Evolutionary conservation across 345 rosid species (phyloP).

Genomic region (Pelargonium nanum): DNA sequence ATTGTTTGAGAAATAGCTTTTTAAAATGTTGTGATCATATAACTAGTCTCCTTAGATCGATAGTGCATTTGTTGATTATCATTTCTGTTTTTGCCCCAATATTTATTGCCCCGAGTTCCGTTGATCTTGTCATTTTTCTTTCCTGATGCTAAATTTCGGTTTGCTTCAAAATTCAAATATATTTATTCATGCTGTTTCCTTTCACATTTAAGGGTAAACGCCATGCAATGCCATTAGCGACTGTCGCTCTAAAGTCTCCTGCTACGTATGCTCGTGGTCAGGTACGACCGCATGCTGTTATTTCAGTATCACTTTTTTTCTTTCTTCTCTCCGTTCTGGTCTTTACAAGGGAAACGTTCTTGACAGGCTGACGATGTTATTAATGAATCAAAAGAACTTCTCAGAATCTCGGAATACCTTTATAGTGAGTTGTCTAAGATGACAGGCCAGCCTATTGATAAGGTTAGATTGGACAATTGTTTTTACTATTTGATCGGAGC

Average conservation of each 20-base stretch:
- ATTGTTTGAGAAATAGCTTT: no score
- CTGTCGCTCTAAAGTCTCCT: constrained; percentile 57
- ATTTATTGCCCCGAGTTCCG: no score
- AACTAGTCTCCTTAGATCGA: no score
- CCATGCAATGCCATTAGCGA: constrained; percentile 63
- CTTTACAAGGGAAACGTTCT: no score
- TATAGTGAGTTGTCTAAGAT: constrained; percentile 60
- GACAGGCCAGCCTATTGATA: constrained; percentile 74
- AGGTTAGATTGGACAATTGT: constrained; percentile 31
- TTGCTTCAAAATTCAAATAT: no score
- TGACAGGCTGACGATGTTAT: constrained; percentile 68
- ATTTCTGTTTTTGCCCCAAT: no score
- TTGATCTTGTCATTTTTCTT: no score
- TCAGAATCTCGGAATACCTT: constrained; percentile 69
- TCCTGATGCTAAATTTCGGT: no score
- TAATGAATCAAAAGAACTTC: constrained; percentile 74
- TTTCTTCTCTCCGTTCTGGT: background rate
- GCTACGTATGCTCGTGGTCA: constrained; percentile 81
- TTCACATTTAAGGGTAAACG: constrained; percentile 39
- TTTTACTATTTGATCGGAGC: background rate
- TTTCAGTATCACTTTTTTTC: background rate
- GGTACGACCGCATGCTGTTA: constrained; percentile 28
- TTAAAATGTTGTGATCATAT: no score
- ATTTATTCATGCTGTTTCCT: background rate
- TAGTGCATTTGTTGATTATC: no score